Evolutionary conservation across 1,284 basidiomycete genomes (phyloP).

Genomic region (Austroboletus novae-zelandiae): DNA sequence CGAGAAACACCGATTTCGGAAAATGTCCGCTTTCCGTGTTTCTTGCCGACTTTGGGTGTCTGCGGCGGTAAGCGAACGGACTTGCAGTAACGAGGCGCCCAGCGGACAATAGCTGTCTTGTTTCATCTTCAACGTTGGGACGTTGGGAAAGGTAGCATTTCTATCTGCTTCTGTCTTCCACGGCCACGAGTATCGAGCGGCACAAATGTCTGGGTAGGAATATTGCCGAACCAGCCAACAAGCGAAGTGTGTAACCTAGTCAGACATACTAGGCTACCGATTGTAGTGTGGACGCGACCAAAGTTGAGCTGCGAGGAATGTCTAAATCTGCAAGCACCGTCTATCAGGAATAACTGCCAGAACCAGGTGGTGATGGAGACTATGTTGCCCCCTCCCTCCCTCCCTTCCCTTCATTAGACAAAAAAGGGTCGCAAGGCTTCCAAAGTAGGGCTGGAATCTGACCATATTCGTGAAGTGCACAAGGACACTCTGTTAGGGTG

Average conservation of each 20-base stretch:
- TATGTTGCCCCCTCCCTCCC: background rate
- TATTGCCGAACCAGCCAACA: too few relatives aligned
- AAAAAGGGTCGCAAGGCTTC: slow-evolving; percentile 9
- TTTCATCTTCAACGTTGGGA: too few relatives aligned
- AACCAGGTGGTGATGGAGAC: background rate
- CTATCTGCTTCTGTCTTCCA: slow-evolving; percentile 1
- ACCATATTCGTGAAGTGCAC: slow-evolving; percentile 8
- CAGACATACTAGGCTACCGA: background rate
- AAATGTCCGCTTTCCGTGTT: too few relatives aligned
- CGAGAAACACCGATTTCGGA: too few relatives aligned
- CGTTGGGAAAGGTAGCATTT: too few relatives aligned
- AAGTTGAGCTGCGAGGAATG: slow-evolving; percentile 3
- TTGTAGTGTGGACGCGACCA: slow-evolving; percentile 5
- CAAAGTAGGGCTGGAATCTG: slow-evolving; percentile 15
- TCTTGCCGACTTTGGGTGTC: too few relatives aligned
- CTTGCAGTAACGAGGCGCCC: too few relatives aligned
- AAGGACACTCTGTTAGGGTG: background rate
- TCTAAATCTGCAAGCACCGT: slow-evolving; percentile 9
- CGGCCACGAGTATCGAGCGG: too few relatives aligned
- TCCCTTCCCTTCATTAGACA: background rate
- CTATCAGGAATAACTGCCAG: background rate
- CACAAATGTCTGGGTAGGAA: too few relatives aligned
- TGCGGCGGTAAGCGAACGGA: too few relatives aligned
- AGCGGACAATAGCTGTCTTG: too few relatives aligned
- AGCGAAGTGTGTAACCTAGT: too few relatives aligned